Conservation (phyloP, 345 rosid genomes). For the Hibiscus trionum region DNA sequence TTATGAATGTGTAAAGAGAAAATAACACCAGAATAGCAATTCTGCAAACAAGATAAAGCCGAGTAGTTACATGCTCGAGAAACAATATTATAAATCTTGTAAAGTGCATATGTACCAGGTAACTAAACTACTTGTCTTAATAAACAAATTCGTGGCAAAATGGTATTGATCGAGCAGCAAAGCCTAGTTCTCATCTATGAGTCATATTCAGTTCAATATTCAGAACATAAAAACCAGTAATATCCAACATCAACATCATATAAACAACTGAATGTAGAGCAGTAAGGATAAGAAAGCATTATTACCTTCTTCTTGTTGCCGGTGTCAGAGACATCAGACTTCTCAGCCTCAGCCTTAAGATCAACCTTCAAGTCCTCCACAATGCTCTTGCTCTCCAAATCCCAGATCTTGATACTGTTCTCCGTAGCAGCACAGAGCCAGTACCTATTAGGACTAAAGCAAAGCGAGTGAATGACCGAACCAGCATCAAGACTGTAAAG, state of each 20-base stretch:
- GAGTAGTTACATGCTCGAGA: neutral
- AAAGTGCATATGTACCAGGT: neutral
- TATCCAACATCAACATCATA: no score
- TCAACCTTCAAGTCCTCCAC: slow-evolving; percentile 97
- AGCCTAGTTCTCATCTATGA: neutral
- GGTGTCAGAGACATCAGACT: slow-evolving; percentile 49
- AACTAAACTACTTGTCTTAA: neutral
- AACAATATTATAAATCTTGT: no score
- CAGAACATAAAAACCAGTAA: neutral
- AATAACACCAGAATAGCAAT: neutral
- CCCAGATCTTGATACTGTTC: slow-evolving; percentile 91
- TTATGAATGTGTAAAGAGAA: neutral
- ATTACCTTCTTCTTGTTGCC: slow-evolving; percentile 57
- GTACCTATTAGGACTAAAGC: slow-evolving; percentile 96
- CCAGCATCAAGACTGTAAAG: slow-evolving; percentile 81
- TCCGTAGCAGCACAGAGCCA: slow-evolving; percentile 97
- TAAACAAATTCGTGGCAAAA: neutral
- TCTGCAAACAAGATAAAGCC: neutral
- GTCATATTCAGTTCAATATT: neutral
- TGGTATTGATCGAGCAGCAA: neutral
- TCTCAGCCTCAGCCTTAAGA: slow-evolving; percentile 89
- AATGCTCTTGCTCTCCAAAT: slow-evolving; percentile 83
- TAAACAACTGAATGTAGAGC: neutral
- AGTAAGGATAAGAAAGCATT: neutral
- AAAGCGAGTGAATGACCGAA: slow-evolving; percentile 60